Percentiles rank a stretch among this genome's conserved stretches.
These are phyloP conservation scores for Nyssa sinensis DNA, from an alignment of 148 eudicot species.

Conservation along the genomic window DNA sequence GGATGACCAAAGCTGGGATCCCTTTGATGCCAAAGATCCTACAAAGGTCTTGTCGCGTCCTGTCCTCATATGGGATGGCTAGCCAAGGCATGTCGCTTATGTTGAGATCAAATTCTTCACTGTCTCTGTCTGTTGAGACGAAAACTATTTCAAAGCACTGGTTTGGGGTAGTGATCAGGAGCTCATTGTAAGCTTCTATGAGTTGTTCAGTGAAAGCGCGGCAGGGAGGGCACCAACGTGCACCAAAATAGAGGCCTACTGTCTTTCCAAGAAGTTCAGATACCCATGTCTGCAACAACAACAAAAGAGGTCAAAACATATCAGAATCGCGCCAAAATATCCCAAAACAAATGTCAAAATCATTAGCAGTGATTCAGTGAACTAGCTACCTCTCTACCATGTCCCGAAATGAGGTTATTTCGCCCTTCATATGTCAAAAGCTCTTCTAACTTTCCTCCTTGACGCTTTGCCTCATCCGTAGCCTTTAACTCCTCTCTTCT, in stretches of 20 bases:
- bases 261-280: constrained; percentile 50
- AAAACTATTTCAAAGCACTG: constrained; percentile 47
- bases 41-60: constrained; percentile 39
- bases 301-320: neutral
- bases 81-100: constrained; percentile 56
- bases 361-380: neutral
- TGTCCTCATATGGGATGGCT: constrained; percentile 49
- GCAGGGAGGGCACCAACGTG: constrained; percentile 66
- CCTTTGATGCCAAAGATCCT: constrained; percentile 50
- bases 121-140: constrained; percentile 50
- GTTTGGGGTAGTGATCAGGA: constrained; percentile 19
- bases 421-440: constrained; percentile 43
- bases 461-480: constrained; percentile 46
- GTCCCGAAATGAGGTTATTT: constrained; percentile 32
- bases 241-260: constrained; percentile 57
- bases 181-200: constrained; percentile 36
- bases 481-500: constrained; percentile 46
- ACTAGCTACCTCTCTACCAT: constrained; percentile 49
- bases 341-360: neutral
- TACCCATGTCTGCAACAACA: constrained; percentile 29
- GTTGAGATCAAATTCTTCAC: constrained; percentile 38
- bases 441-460: constrained; percentile 43
- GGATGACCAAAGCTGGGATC: constrained; percentile 45
- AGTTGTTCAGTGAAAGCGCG: constrained; percentile 47
- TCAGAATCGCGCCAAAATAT: neutral